Base-by-base conservation (phyloP, 2,329 filamentous ascomycete genomes). In the Colletotrichum siamense region DNA sequence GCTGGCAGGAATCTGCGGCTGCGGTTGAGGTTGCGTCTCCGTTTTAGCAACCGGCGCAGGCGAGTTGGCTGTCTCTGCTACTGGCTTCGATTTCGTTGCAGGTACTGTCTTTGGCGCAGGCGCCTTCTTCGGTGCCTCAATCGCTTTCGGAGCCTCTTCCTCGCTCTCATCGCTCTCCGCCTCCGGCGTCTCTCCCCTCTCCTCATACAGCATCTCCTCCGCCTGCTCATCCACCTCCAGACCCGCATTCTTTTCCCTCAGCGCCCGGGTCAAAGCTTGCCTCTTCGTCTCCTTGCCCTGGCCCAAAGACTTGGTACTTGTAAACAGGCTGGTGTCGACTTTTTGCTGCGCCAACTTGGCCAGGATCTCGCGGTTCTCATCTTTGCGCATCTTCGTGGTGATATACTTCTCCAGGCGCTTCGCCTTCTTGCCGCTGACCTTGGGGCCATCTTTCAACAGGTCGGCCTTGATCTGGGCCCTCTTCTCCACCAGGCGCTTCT, bases 301-400 rank as follows among this genome's bases (percentile, higher is more conserved):
- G 1, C 96, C 96, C 10, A 99, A 86, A 73, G 92, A 92, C 79
- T 92, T 95, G 69, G 94, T 95, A 83, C 95, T 98, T 74, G 92
- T 90, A 77, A 98, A 94, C 24, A 95, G 87, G 77, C 91, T 95
- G 2, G 95, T 98, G 82, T 99, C 96, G 79, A 97, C 91, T 81
- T 94, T 96, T 71, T 92, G 90, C 77, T 92, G 89, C 22, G 95
- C 95, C 30, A 99, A 89, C 83, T 97, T 96, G 82, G 95, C 94
- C 80, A 99, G 89, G 34, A 99, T 88, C 73, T 93, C 94, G 32
- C 95, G 89, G 81, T 95, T 98, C 84, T 99, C 96, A 82, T 99
- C 97, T 84, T 98, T 98, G 84, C 93, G 95, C 62, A 99, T 88
- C 89, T 99, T 99, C 75, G 91, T 97, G 81, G 99, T 96, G 79